These are phyloP conservation scores for Phytopythium helicoides DNA, from an alignment of 352 stramenopile species.

Conservation along the genomic window DNA sequence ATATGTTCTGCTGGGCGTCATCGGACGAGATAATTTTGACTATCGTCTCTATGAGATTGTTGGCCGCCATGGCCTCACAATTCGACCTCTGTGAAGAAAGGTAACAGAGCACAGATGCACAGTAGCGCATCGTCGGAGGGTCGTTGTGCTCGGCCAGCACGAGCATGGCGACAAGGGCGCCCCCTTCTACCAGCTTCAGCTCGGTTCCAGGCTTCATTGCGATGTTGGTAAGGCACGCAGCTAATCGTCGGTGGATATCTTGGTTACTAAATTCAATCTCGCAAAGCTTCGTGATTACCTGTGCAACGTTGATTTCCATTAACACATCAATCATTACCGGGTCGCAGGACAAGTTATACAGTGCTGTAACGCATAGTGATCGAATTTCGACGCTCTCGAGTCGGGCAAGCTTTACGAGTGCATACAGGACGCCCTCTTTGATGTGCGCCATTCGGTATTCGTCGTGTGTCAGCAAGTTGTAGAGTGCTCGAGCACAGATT, in stretches of 20 bases:
- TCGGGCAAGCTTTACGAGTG: constrained; percentile 82
- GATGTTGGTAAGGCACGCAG: constrained; percentile 77
- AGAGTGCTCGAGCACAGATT: constrained; percentile 80
- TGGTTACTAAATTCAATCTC: constrained; percentile 85
- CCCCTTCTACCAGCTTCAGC: constrained; percentile 66
- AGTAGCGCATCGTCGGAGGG: constrained; percentile 65
- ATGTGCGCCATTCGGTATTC: constrained; percentile 79
- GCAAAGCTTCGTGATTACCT: constrained; percentile 85
- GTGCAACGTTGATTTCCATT: constrained; percentile 82
- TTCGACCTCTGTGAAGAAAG: constrained; percentile 63
- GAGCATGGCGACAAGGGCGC: constrained; percentile 60
- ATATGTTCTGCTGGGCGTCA: constrained; percentile 64
- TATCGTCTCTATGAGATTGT: constrained; percentile 65
- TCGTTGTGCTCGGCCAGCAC: constrained; percentile 74
- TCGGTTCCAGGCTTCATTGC: constrained; percentile 47
- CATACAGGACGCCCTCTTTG: constrained; percentile 84
- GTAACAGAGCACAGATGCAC: constrained; percentile 68
- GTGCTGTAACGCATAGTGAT: constrained; percentile 67
- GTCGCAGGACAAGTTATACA: constrained; percentile 86
- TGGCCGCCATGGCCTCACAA: constrained; percentile 72
- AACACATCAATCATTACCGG: constrained; percentile 64
- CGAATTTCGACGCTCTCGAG: constrained; percentile 83
- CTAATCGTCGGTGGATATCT: constrained; percentile 68
- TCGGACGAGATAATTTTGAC: constrained; percentile 48
- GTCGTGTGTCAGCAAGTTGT: constrained; percentile 85